Evolutionary conservation across 352 stramenopile species (phyloP).

Genomic region (Phytophthora tubulina): DNA sequence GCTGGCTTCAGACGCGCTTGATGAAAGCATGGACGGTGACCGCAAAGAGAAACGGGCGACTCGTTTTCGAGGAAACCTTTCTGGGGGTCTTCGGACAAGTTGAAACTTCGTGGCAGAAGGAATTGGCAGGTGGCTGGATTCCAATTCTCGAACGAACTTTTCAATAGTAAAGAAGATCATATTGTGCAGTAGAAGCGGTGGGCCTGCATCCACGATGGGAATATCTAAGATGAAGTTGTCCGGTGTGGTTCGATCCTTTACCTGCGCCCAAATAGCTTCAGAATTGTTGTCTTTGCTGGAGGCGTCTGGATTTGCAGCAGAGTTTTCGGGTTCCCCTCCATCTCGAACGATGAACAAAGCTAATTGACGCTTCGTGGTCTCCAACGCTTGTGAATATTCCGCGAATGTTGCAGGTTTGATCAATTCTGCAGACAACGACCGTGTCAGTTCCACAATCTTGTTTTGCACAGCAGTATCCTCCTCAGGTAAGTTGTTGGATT

Average conservation of each 20-base stretch:
- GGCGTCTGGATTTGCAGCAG: neutral
- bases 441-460: slow-evolving; percentile 16
- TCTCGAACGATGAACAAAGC: slow-evolving; percentile 35
- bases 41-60: slow-evolving; percentile 61
- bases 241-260: slow-evolving; percentile 39
- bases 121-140: slow-evolving; percentile 67
- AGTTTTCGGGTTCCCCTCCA: neutral
- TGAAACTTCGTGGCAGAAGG: slow-evolving; percentile 76
- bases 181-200: slow-evolving; percentile 66
- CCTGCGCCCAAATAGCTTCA: slow-evolving; percentile 7
- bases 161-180: slow-evolving; percentile 67
- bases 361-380: slow-evolving; percentile 38
- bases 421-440: slow-evolving; percentile 9
- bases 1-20: slow-evolving; percentile 23
- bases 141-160: slow-evolving; percentile 71
- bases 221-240: slow-evolving; percentile 73
- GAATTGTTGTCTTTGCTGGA: slow-evolving; percentile 3
- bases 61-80: slow-evolving; percentile 69
- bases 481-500: slow-evolving; percentile 11
- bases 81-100: slow-evolving; percentile 74
- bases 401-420: slow-evolving; percentile 29
- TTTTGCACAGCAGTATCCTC: slow-evolving; percentile 9
- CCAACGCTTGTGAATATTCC: slow-evolving; percentile 42
- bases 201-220: slow-evolving; percentile 51
- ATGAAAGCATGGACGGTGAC: slow-evolving; percentile 11